Percentiles rank a stretch among this genome's conserved stretches.
These are phyloP conservation scores for Kazachstania bromeliacearum DNA, from an alignment of 805 yeast species.

Conservation along the genomic window DNA sequence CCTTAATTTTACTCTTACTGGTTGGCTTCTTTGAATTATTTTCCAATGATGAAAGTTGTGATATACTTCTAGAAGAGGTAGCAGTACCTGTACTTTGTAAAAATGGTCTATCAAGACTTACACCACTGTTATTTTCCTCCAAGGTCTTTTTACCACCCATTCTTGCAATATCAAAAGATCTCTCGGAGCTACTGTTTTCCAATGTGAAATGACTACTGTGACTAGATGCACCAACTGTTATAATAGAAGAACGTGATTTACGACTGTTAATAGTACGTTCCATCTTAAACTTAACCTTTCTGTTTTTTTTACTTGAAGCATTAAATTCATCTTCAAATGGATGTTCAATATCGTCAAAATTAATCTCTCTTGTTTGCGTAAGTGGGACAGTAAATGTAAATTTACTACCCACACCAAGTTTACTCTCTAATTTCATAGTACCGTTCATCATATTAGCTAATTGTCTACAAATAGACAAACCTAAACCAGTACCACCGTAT, in stretches of 20 bases:
- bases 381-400: slow-evolving; percentile 75
- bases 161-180: no score
- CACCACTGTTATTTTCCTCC: slow-evolving; percentile 10
- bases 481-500: slow-evolving; percentile 94
- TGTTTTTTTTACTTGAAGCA: slow-evolving; percentile 40
- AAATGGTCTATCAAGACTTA: slow-evolving; percentile 27
- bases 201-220: neutral
- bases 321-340: slow-evolving; percentile 64
- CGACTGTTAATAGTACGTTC: slow-evolving; percentile 15
- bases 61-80: slow-evolving; percentile 12
- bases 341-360: slow-evolving; percentile 26
- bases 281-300: slow-evolving; percentile 34
- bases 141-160: no score
- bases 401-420: slow-evolving; percentile 73
- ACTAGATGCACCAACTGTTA: slow-evolving; percentile 4
- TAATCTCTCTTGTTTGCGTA: slow-evolving; percentile 38
- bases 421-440: slow-evolving; percentile 61
- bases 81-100: slow-evolving; percentile 36
- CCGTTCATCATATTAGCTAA: slow-evolving; percentile 89
- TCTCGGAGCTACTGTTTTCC: slow-evolving; percentile 1
- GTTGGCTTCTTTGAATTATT: slow-evolving; percentile 12
- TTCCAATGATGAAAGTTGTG: slow-evolving; percentile 16
- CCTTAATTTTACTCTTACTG: neutral
- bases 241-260: slow-evolving; percentile 15
- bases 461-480: slow-evolving; percentile 81